These are phyloP conservation scores for Aspergillus novoparasiticus DNA, from an alignment of 2,329 filamentous ascomycete species.

Conservation along the genomic window DNA sequence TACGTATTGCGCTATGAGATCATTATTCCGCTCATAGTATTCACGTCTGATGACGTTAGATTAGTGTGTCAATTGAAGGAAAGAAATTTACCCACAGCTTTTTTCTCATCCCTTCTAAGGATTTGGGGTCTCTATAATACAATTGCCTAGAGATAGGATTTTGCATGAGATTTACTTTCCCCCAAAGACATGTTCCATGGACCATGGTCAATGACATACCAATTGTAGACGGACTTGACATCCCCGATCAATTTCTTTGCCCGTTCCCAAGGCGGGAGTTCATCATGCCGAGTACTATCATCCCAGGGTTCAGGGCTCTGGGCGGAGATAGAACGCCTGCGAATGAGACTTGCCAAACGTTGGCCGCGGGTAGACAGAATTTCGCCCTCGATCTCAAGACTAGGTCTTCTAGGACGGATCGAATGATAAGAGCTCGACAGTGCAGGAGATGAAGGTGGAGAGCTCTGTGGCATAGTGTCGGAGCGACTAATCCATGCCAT, in stretches of 20 bases:
- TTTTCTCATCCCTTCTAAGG: conserved; percentile 71
- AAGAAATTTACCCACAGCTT: conserved; percentile 56
- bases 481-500: conserved; percentile 15
- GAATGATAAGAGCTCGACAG: conserved; percentile 13
- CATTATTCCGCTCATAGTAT: conserved; percentile 90
- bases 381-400: conserved; percentile 37
- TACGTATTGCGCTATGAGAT: conserved; percentile 84
- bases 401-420: conserved; percentile 29
- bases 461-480: conserved; percentile 10
- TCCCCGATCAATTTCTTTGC: conserved; percentile 70
- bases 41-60: conserved; percentile 56
- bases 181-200: no score
- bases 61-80: neutral
- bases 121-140: conserved; percentile 80
- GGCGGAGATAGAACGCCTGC: conserved; percentile 28
- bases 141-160: conserved; percentile 54
- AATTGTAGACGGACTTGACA: conserved; percentile 81
- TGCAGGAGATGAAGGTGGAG: conserved; percentile 11
- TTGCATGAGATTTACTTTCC: neutral
- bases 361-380: conserved; percentile 45
- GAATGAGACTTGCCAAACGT: conserved; percentile 35
- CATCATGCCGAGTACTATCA: conserved; percentile 14
- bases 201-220: conserved; percentile 47
- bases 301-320: conserved; percentile 20
- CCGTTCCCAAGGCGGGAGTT: conserved; percentile 16